Evolutionary conservation across 345 rosid species (phyloP), one percentile per base, ranked within the genome.

Genomic region (Fremontodendron californicum): DNA sequence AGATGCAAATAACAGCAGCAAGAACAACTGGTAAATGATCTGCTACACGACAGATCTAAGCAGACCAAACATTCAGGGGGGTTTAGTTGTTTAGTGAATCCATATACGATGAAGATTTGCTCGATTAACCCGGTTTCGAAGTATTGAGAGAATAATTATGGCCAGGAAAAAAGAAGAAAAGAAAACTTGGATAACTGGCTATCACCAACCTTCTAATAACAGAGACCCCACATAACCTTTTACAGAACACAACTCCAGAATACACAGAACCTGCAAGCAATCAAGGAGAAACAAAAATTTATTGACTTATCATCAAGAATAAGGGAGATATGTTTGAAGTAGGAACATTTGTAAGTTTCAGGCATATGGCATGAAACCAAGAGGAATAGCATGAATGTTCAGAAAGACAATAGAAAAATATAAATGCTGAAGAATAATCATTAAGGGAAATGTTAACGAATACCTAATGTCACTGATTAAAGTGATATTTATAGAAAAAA

Each of bases 231-330:
- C 98, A 95, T 77, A 95, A 69, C 80, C 98, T 90, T 82, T 82
- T 92, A 67, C 91, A 88, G 85, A 92, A 93, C 52, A 85, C 93
- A 12, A 93, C 99, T 75, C 98, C 99, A 21, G 94, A 84, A 76
- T 93, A 95, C 16, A 95, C 93, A 33, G 90, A 85, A 73, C 97
- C 99, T 95, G 37, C 54, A 78, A 78, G 73, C 35, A 78, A 75
- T 21, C 57, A 31, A 64, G 21, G 15, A 57, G 58, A 70, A 12
- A 12, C 0, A 29, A 35, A 45, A 23, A 75, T 18, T 10, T 39
- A 69, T 60, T 65, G 12, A 63, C 21, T 10, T 31, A 43, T 35
- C 45, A 52, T 19, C 16, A 15, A 29, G 19, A 23, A 73, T 48
- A 25, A 29, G 29, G 46, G 31, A n/a, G 73, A 40, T 19, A 21